A percentile compares a stretch with the other conserved stretches of the same genome.
Conservation (phyloP, 202 grass and related monocot genomes). For the Schoenoplectus tabernaemontani region DNA sequence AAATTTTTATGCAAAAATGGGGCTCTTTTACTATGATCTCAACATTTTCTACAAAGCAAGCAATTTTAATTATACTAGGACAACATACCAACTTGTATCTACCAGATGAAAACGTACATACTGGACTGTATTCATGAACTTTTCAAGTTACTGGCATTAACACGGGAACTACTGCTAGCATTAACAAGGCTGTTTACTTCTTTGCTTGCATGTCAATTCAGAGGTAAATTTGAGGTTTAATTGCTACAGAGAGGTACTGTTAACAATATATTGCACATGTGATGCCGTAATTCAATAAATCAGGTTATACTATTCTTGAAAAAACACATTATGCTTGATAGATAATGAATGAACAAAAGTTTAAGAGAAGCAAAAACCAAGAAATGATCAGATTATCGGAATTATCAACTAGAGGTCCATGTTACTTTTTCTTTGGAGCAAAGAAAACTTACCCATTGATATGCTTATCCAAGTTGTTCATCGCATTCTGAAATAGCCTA, state of each 20-base stretch:
- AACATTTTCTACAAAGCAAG: not conserved
- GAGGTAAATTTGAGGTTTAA: not conserved
- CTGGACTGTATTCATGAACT: not conserved
- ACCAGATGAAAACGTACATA: not conserved
- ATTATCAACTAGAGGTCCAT: not conserved
- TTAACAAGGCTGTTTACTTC: not conserved
- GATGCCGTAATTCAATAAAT: not conserved
- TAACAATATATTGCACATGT: not conserved
- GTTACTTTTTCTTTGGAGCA: not conserved
- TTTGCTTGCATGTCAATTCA: not conserved
- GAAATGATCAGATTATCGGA: not conserved
- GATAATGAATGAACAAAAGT: not conserved
- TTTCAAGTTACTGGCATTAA: not conserved
- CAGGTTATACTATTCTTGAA: not conserved
- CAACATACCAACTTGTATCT: not conserved
- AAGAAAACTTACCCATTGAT: slow-evolving; percentile 33
- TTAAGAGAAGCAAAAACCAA: not conserved
- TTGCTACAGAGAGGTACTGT: not conserved
- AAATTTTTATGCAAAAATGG: not conserved
- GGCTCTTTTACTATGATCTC: not conserved
- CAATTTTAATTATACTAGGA: not conserved
- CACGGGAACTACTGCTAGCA: not conserved
- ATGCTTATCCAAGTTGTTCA: slow-evolving; percentile 47
- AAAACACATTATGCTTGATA: not conserved
- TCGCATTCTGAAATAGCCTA: slow-evolving; percentile 63